Base-by-base conservation (phyloP, 768 basidiomycete species). In the Tricholoma flavovirens region DNA sequence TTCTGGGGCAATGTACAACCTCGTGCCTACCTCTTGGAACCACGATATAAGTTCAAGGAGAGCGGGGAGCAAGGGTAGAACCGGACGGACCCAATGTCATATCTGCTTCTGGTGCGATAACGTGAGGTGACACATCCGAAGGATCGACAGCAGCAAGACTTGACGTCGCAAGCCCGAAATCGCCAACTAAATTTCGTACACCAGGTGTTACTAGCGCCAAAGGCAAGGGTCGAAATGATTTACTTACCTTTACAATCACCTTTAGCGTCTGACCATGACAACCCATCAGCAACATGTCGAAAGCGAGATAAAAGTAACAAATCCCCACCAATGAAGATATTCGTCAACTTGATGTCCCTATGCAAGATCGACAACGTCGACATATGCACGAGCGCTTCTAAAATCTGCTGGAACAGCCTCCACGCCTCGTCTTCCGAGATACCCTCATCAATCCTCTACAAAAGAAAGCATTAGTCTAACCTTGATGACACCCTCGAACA, bases 1-100 rank as follows among this genome's bases (percentile, higher is more conserved):
- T 67, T 97, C 94, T 0, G 95, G 95, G 0, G 95, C 95, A 51
- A 96, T 94, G 67, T 97, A 98, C 17, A 97, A 69, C 53, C 83
- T 83, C 0, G 94, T 98, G 53, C 94, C 94, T 12, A 96, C 93
- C 75, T 90, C 89, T 90, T 61, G 1, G 53, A 36, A 19, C 1
- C 26, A 11, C 42, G 7, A 53, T 26, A 24, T 53, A 15, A 59
- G 35, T n/a, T 12, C 36, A 36, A 24, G 24, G 32, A 12, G 52
- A 33, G 49, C 11, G 54, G 46, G 6, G 26, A 12, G 22, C 7
- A n/a, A 15, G n/a, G n/a, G n/a, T n/a, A n/a, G 24, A 9, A 42
- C 8, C 21, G 1, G 5, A 61, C 76, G 35, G 59, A 84, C 88
- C 89, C 22, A 89, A 72, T 0, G 91, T 93, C 80, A 92, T 82